phyloP scores from a whole-genome alignment of 225 moss, liverwort and hornwort species.

The Neckera pumila region DNA sequence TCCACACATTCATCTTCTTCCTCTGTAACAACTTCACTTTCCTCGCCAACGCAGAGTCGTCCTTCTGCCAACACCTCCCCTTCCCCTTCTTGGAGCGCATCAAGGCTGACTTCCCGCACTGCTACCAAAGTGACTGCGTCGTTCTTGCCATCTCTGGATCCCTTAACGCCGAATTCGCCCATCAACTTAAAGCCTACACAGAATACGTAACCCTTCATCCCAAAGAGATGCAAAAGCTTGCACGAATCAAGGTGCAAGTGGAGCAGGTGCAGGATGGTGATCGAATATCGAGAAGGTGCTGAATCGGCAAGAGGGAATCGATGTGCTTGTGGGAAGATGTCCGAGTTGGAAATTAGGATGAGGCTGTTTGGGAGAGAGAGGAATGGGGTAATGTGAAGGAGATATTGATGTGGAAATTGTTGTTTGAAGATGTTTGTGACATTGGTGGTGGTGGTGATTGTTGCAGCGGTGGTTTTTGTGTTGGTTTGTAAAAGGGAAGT shows the following conservation, averaged over 20 bases:
- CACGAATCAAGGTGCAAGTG: slow-evolving; percentile 31
- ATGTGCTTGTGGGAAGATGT: neutral
- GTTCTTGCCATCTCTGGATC: neutral
- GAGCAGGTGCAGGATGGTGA: slow-evolving; percentile 31
- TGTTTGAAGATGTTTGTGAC: slow-evolving; percentile 15
- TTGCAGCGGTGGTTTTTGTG: slow-evolving; percentile 15
- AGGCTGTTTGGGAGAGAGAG: no score
- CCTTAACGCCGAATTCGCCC: slow-evolving; percentile 11
- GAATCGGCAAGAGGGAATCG: slow-evolving; percentile 23
- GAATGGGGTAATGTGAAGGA: neutral
- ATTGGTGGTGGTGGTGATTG: neutral
- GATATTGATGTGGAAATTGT: slow-evolving; percentile 18
- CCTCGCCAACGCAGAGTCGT: slow-evolving; percentile 23
- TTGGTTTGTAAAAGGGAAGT: slow-evolving; percentile 8
- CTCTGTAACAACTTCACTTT: neutral
- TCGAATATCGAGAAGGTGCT: slow-evolving; percentile 36
- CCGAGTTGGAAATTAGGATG: neutral
- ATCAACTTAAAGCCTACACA: slow-evolving; percentile 11
- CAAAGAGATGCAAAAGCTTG: slow-evolving; percentile 16
- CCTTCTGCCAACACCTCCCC: slow-evolving; percentile 10
- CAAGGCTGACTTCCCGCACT: slow-evolving; percentile 19
- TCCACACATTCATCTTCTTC: slow-evolving; percentile 26
- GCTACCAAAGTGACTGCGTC: slow-evolving; percentile 8
- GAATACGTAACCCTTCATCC: slow-evolving; percentile 4
- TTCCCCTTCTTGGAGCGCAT: slow-evolving; percentile 30